phyloP scores from a whole-genome alignment of 805 yeast species.

The Lipomyces spencermartinsiae region DNA sequence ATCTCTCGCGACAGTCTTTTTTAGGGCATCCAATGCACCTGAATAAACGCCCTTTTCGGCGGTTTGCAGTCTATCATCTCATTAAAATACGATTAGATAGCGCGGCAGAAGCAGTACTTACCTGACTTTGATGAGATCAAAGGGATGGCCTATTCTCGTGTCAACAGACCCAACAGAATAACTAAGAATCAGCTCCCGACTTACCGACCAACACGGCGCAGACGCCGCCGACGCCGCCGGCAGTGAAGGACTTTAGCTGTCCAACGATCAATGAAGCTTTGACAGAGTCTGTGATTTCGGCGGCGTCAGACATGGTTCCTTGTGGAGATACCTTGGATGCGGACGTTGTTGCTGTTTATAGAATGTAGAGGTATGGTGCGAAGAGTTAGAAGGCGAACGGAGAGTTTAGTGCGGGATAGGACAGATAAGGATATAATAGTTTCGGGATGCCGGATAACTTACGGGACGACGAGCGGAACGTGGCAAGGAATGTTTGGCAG shows the following conservation, averaged over 20 bases:
- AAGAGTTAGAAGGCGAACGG: neutral
- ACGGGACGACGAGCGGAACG: neutral
- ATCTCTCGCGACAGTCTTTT: slow-evolving; percentile 69
- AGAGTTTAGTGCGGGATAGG: neutral
- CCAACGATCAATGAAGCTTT: slow-evolving; percentile 55
- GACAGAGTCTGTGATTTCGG: slow-evolving; percentile 38
- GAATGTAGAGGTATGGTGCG: neutral
- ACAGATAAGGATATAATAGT: neutral
- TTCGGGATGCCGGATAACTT: neutral
- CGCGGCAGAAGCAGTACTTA: neutral
- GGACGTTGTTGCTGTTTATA: neutral
- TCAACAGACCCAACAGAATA: neutral
- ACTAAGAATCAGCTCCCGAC: neutral
- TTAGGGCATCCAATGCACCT: slow-evolving; percentile 70
- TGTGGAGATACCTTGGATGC: neutral
- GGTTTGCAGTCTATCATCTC: slow-evolving; percentile 70
- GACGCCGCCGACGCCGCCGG: slow-evolving; percentile 97
- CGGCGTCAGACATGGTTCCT: slow-evolving; percentile 40
- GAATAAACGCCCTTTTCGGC: slow-evolving; percentile 62
- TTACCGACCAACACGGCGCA: slow-evolving; percentile 90
- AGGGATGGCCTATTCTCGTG: slow-evolving; percentile 65
- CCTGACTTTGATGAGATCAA: slow-evolving; percentile 84
- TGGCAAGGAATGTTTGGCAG: neutral
- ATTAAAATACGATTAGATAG: neutral
- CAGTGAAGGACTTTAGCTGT: slow-evolving; percentile 82